Evolutionary conservation across 768 basidiomycete genomes (phyloP), one percentile per base, ranked within the genome.

Genomic region (Tricholoma bakamatsutake): DNA sequence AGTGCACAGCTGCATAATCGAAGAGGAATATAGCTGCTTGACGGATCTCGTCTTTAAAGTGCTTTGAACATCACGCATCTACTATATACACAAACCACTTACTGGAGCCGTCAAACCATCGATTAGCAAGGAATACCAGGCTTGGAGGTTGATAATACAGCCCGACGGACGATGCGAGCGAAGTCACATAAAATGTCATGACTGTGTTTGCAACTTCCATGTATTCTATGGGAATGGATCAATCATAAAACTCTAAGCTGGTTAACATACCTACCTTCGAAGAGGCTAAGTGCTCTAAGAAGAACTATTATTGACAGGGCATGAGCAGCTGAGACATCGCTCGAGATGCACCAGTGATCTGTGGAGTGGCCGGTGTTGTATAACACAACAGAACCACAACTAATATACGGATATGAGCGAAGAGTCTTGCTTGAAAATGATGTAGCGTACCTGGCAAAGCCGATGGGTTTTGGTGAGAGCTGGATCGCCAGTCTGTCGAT

Each of bases 61-160:
- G 27, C 21, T 6, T 13, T 46, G 17, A 45, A 50, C 10, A 42
- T 59, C 33, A 9, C 60, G 13, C 47, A 34, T 15, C 51, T 46
- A 34, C 27, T 50, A 27, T 31, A 40, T 7, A 33, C 17, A 13
- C 51, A 42, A 0, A 3, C 40, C 13, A 61, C 82, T 55, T 65
- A 95, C 93, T 76, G 2, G 84, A 83, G 7, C 83, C 74, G 62
- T 87, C 83, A 33, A 94, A 82, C 86, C 93, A 96, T 61, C 79
- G 80, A 15, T 72, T 74, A 7, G 88, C 90, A 43, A 97, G 76
- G 61, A 81, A 85, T 2, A 83, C 77, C 5, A 97, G 74, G 57
- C 84, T 86, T 0, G 95, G 89, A 5, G 81, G 67, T 52, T 82
- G 76, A 63, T 85, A 95, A 2, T 67, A 64, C 0, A 73, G 62